Percentiles rank a stretch among this genome's conserved stretches.
These are phyloP conservation scores for Canavalia ensiformis DNA, from an alignment of 306 rosid species.

Conservation along the genomic window DNA sequence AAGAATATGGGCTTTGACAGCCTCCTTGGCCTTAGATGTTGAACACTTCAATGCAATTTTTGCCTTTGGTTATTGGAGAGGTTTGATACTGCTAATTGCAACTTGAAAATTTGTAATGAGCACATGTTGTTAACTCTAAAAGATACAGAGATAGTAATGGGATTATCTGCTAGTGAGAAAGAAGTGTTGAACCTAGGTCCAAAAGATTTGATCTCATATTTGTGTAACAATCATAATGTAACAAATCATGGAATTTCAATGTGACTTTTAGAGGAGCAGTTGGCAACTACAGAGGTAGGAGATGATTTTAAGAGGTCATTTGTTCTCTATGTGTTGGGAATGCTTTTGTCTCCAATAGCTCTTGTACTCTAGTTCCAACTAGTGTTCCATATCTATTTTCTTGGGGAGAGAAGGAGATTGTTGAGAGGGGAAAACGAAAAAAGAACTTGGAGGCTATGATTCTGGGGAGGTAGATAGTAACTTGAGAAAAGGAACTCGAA, in stretches of 20 bases:
- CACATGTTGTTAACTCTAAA: not conserved
- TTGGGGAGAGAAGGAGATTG: conserved; percentile 20
- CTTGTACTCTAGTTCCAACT: not conserved
- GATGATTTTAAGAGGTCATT: conserved; percentile 20
- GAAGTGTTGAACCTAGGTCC: conserved; percentile 18
- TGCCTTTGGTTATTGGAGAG: conserved; percentile 30
- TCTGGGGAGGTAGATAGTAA: conserved; percentile 6
- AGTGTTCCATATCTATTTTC: conserved; percentile 21
- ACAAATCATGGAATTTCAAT: conserved; percentile 19
- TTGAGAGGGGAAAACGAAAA: conserved; percentile 9
- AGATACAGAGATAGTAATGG: conserved; percentile 7
- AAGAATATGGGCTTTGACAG: not conserved
- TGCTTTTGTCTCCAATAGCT: conserved; percentile 9
- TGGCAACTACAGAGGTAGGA: conserved; percentile 1
- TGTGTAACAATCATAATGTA: not conserved
- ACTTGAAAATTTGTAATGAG: not conserved
- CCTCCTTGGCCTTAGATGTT: conserved; percentile 27
- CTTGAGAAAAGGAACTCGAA: too few relatives aligned
- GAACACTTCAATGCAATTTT: not conserved
- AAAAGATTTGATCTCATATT: conserved; percentile 7
- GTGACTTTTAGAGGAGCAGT: conserved; percentile 8
- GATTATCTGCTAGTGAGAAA: conserved; percentile 7
- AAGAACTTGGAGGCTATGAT: conserved; percentile 27
- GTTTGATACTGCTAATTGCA: conserved; percentile 15
- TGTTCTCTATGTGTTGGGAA: conserved; percentile 8